These are phyloP conservation scores for Breviolum minutum DNA, from an alignment of 73 alveolate species.

Conservation along the genomic window DNA sequence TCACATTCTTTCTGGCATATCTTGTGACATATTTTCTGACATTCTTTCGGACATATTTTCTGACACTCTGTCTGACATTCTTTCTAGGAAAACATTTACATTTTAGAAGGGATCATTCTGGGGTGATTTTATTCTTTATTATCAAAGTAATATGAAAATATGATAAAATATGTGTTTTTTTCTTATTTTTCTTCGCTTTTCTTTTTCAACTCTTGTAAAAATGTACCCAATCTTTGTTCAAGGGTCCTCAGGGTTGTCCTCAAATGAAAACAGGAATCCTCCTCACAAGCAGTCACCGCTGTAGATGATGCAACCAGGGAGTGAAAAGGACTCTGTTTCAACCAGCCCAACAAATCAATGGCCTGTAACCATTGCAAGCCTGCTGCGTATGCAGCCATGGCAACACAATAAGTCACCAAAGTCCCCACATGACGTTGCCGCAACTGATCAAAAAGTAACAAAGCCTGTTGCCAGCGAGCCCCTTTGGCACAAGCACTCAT, in stretches of 20 bases:
- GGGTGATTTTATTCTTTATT: no score
- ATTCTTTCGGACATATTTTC: no score
- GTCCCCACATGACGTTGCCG: neutral
- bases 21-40: no score
- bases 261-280: neutral
- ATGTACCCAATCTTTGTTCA: neutral
- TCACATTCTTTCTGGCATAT: no score
- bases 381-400: slow-evolving; percentile 15
- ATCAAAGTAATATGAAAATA: neutral
- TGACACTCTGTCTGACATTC: no score
- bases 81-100: no score
- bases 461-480: neutral
- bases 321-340: neutral
- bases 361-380: slow-evolving; percentile 8
- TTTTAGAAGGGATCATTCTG: no score
- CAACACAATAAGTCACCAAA: slow-evolving; percentile 7
- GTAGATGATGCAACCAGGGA: neutral
- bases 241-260: neutral
- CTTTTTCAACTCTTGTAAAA: neutral
- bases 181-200: neutral
- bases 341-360: neutral
- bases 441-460: neutral
- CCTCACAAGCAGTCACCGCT: slow-evolving; percentile 33
- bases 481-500: slow-evolving; percentile 13
- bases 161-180: no score